A percentile compares a stretch with the other conserved stretches of the same genome.
Conservation (phyloP, 2,329 filamentous ascomycete species). For the Septoria linicola region DNA sequence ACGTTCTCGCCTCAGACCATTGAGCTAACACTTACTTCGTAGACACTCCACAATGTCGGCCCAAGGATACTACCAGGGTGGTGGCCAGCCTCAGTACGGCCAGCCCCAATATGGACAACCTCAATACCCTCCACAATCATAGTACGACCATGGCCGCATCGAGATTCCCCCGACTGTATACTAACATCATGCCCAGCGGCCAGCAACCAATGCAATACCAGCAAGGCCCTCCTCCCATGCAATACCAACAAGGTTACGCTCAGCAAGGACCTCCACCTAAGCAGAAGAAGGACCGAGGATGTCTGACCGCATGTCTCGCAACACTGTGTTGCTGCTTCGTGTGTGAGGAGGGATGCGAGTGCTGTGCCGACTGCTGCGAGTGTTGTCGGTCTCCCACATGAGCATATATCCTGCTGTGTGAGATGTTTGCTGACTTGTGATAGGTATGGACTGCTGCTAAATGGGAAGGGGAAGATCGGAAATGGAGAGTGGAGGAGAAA, state of each 20-base stretch:
- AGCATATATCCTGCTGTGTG: too few relatives aligned
- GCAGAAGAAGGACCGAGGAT: constrained; percentile 49
- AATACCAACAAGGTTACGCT: constrained; percentile 42
- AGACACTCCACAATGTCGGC: constrained; percentile 46
- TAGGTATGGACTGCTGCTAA: constrained; percentile 24
- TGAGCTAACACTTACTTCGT: too few relatives aligned
- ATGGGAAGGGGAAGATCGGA: background rate
- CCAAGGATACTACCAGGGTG: constrained; percentile 43
- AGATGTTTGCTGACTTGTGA: too few relatives aligned
- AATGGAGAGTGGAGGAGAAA: too few relatives aligned
- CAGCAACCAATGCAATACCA: constrained; percentile 24
- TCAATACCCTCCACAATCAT: constrained; percentile 29
- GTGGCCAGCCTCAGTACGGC: constrained; percentile 34
- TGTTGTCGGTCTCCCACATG: too few relatives aligned
- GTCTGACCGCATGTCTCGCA: constrained; percentile 54
- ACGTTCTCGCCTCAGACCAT: too few relatives aligned
- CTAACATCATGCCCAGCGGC: constrained; percentile 12
- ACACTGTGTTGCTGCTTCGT: constrained; percentile 64
- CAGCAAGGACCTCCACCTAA: constrained; percentile 43
- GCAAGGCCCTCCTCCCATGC: constrained; percentile 42
- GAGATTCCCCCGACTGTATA: background rate
- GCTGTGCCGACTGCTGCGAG: constrained; percentile 62
- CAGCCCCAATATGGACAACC: constrained; percentile 37
- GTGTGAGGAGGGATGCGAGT: constrained; percentile 64
- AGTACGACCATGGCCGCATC: background rate